A percentile compares a stretch with the other conserved stretches of the same genome.
phyloP scores from a whole-genome alignment of 768 basidiomycete species.

The Boletus eberwhitei region DNA sequence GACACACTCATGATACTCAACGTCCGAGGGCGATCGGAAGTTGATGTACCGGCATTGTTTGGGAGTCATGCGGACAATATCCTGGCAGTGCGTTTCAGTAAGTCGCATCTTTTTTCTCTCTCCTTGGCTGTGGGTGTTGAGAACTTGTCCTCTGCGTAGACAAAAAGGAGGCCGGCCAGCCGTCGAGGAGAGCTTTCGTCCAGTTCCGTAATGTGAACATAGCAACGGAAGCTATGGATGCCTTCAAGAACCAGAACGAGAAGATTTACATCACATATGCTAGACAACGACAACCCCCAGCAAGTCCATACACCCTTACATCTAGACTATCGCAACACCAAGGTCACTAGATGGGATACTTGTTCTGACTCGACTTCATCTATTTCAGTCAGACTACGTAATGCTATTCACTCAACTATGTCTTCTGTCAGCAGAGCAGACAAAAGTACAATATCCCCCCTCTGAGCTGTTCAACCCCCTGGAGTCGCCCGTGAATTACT shows the following conservation, averaged over 20 bases:
- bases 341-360: background rate
- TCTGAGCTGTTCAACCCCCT: background rate
- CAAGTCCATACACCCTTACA: constrained; percentile 5
- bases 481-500: too few species aligned
- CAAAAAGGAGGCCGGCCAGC: constrained; percentile 30
- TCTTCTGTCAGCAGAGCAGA: background rate
- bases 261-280: constrained; percentile 15
- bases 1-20: constrained; percentile 31
- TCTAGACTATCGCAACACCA: constrained; percentile 20
- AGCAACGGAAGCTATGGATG: constrained; percentile 47
- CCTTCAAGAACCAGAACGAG: constrained; percentile 29
- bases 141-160: constrained; percentile 27
- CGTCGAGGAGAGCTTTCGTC: constrained; percentile 45
- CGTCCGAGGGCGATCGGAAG: constrained; percentile 25
- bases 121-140: background rate
- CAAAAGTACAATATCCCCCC: constrained; percentile 1
- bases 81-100: constrained; percentile 31
- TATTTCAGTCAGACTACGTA: background rate
- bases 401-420: background rate
- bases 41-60: constrained; percentile 26
- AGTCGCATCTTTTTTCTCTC: constrained; percentile 2
- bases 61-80: constrained; percentile 13
- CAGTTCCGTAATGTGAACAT: constrained; percentile 46
- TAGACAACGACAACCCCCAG: constrained; percentile 9
- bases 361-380: background rate